phyloP scores from a whole-genome alignment of 1,284 basidiomycete genomes.

The Blastosporella zonata region DNA sequence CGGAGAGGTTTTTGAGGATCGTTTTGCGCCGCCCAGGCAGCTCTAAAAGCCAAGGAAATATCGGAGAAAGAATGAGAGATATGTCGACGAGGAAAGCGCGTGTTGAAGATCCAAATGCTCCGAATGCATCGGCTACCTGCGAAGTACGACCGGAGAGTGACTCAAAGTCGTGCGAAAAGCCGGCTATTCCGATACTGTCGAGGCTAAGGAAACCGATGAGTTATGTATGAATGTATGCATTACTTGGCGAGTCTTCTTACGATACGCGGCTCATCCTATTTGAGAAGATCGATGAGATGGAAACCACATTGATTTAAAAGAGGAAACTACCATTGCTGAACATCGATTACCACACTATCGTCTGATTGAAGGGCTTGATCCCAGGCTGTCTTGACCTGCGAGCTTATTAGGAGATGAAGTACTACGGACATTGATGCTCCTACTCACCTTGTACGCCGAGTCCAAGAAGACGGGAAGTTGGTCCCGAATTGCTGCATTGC shows the following conservation, averaged over 20 bases:
- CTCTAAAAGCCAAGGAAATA: background rate
- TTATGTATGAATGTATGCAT: background rate
- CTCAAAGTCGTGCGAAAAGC: constrained; percentile 19
- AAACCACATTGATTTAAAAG: background rate
- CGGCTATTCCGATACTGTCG: constrained; percentile 20
- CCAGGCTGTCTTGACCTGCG: constrained; percentile 22
- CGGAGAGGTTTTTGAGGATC: background rate
- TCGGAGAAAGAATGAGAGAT: background rate
- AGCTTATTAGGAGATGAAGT: background rate
- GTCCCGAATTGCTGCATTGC: constrained; percentile 30
- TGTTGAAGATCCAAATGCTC: constrained; percentile 10
- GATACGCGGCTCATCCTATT: constrained; percentile 47
- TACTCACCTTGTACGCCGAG: constrained; percentile 36
- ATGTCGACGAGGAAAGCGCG: background rate
- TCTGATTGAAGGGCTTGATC: constrained; percentile 9
- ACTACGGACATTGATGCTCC: background rate
- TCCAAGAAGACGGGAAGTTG: constrained; percentile 35
- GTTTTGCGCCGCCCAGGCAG: background rate
- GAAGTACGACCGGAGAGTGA: constrained; percentile 13
- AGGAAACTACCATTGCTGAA: constrained; percentile 34
- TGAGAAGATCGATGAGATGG: constrained; percentile 6
- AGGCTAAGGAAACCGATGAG: constrained; percentile 13
- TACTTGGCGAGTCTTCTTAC: constrained; percentile 26
- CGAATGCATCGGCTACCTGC: constrained; percentile 13
- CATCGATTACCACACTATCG: constrained; percentile 29